Evolutionary conservation across 495 filamentous ascomycete species (phyloP), one percentile per base, ranked within the genome.

Genomic region (Amphirosellinia nigrospora): DNA sequence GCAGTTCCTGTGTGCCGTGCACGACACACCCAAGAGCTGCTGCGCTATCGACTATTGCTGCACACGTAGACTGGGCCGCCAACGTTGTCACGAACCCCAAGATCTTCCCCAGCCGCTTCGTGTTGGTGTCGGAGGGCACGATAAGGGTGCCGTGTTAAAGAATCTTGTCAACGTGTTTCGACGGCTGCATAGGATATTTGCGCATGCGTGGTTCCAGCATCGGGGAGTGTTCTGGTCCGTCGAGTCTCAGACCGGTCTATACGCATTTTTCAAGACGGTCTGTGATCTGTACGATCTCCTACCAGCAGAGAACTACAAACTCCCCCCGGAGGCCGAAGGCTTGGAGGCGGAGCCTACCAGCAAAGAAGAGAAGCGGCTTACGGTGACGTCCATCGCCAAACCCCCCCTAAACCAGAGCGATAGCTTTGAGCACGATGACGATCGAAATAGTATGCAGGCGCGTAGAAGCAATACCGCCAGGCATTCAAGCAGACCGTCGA

Each of bases 21-120:
- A 98, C 79, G 95, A 98, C 69, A 88, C 92, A 28, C 96, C 96
- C 32, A 97, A 98, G 81, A 88, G 88, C 70, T 99, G 96, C 84
- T 97, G 94, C 79, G 96, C 96, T 3, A 97, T 99, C 76, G 96
- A 99, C 79, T 99, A 99, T 80, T 98, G 93, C 85, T 97, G 94
- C 96, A 99, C 78, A 99, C 96, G 0, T 99, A 50, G 96, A 99
- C 81, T 97, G 96, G 92, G 96, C 96, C 0, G 93, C 91, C 46
- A 96, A 96, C 66, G 92, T 92, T 28, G 89, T 99, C 43, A 96
- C 94, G 13, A 92, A 90, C 65, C 89, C 91, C 52, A 97, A 97
- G 81, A 90, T 93, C 74, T 99, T 99, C 80, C 96, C 96, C 1
- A 94, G 91, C 70, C 86, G 96, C 65, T 86, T 98, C 69, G 92